These are phyloP conservation scores for Cucurbita maxima DNA, from an alignment of 306 rosid genomes.

Conservation along the genomic window DNA sequence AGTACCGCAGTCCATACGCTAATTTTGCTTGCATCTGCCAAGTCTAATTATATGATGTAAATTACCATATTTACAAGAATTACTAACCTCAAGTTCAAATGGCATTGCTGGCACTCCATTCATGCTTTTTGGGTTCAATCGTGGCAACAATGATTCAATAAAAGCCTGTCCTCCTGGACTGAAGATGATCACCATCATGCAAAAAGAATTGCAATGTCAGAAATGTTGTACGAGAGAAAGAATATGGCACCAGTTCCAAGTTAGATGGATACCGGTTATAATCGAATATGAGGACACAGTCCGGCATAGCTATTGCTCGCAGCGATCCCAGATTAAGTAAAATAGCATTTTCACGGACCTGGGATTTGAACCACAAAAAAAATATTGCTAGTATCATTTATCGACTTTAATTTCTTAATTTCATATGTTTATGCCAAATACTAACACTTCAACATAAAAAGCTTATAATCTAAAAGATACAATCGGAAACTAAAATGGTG, in stretches of 20 bases:
- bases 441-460: background rate
- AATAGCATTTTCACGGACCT: constrained; percentile 95
- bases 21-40: background rate
- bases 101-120: constrained; percentile 91
- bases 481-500: background rate
- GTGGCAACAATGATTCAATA: constrained; percentile 63
- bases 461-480: background rate
- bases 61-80: background rate
- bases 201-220: constrained; percentile 8
- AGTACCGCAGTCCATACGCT: background rate
- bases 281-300: constrained; percentile 74
- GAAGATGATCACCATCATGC: constrained; percentile 15
- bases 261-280: constrained; percentile 46
- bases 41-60: background rate
- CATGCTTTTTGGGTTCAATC: constrained; percentile 62
- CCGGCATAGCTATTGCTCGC: constrained; percentile 91
- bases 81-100: constrained; percentile 79
- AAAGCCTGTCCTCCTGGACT: constrained; percentile 95
- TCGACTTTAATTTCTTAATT: background rate
- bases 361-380: constrained; percentile 13
- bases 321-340: constrained; percentile 86
- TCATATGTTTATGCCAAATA: background rate
- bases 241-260: constrained; percentile 8
- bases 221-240: background rate
- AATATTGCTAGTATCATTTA: background rate